phyloP scores from a whole-genome alignment of 495 filamentous ascomycete genomes.

The Cudoniella acicularis region DNA sequence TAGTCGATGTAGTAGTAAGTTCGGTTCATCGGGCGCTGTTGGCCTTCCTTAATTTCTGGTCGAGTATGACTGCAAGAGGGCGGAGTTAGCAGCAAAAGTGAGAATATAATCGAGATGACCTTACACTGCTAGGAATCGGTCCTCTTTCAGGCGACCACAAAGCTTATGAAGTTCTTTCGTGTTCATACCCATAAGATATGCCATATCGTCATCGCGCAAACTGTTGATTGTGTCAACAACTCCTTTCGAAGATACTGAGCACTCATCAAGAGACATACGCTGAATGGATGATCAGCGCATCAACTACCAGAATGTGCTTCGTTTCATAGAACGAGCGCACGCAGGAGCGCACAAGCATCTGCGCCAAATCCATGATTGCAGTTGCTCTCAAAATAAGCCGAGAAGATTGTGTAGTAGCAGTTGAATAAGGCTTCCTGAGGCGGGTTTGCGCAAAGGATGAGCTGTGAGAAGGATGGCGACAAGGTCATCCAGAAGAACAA shows the following conservation, averaged over 20 bases:
- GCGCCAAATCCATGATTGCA: conserved; percentile 72
- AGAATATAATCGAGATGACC: too few relatives aligned
- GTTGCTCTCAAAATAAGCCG: not conserved
- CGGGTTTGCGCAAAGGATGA: not conserved
- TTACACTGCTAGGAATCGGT: conserved; percentile 79
- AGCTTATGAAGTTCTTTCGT: conserved; percentile 85
- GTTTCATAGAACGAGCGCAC: conserved; percentile 91
- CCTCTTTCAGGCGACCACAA: conserved; percentile 77
- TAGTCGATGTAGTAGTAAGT: conserved; percentile 98
- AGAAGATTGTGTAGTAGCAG: not conserved
- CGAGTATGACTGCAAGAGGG: conserved; percentile 60
- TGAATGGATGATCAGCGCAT: conserved; percentile 89
- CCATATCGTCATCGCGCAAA: conserved; percentile 82
- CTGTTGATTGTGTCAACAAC: conserved; percentile 38
- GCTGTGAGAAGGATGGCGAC: not conserved
- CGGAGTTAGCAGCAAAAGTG: not conserved
- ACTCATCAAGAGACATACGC: conserved; percentile 51
- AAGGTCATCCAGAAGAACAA: not conserved
- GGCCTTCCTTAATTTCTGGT: conserved; percentile 72
- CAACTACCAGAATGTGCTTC: conserved; percentile 81
- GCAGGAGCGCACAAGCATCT: conserved; percentile 81
- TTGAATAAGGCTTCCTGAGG: too few relatives aligned
- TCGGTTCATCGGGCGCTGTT: conserved; percentile 73
- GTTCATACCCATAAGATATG: conserved; percentile 78
- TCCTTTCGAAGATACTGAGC: conserved; percentile 2